Base-by-base conservation (phyloP, 805 yeast species). In the Candida ficus region DNA sequence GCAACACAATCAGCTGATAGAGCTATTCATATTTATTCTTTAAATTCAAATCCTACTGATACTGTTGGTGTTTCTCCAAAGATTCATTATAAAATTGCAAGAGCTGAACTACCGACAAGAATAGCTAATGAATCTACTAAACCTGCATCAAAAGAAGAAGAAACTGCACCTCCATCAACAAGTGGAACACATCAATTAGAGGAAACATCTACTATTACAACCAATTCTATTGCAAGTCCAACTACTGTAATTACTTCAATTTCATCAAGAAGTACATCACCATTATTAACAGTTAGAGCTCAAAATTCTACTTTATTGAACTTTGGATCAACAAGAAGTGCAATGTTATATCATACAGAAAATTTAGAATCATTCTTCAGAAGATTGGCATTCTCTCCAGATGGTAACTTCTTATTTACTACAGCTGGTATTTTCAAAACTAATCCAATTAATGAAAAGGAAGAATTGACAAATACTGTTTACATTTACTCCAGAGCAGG, bases 1-100 rank as follows among this genome's bases (percentile, higher is more conserved):
- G 87, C 90, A 1, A 83, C 96, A 7, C 96, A 90, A 59, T 79
- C 93, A 20, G 95, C 96, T 11, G 99, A 93, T 62, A 66, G 96
- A 44, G 71, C 87, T 2, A 80, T 91, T 11, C 80, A 78, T 47
- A 66, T 93, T n/a, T 86, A 86, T 58, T 63, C 68, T 17, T 56
- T 79, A 29, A 58, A 51, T 28, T 18, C 48, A 14, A 33, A 25
- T n/a, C 19, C 30, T 7, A 41, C 29, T n/a, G 49, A 19, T 39
- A 56, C 54, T 25, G 51, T 61, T 33, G 54, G 55, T 10, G 44
- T 73, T n/a, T 57, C 63, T 11, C 72, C 72, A 10, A 65, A 71
- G 6, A 60, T 69, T 16, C 64, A 60, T 43, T 66, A 66, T 50
- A 78, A 75, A 55, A 72, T 78, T 12, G 58, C 71, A n/a, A 68